Evolutionary conservation across 1,139 yeast species (phyloP).

Genomic region (Blastobotrys illinoisensis): DNA sequence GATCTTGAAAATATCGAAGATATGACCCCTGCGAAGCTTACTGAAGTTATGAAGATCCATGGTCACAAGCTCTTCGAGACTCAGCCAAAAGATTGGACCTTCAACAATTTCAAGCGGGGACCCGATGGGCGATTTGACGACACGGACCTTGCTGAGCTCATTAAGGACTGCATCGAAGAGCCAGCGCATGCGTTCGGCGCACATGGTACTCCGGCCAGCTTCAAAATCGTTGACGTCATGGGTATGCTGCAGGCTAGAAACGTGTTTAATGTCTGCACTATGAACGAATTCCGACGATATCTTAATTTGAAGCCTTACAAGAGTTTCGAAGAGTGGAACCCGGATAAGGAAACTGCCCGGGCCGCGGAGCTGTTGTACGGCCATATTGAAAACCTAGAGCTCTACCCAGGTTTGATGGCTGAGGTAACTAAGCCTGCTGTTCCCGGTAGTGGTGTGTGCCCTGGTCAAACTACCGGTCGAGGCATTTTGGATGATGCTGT

Average conservation of each 20-base stretch:
- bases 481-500: slow-evolving; percentile 11
- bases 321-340: slow-evolving; percentile 10
- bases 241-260: slow-evolving; percentile 8
- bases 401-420: slow-evolving; percentile 11
- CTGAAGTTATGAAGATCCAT: slow-evolving; percentile 6
- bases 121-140: slow-evolving; percentile 7
- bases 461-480: slow-evolving; percentile 11
- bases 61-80: slow-evolving; percentile 5
- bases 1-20: slow-evolving; percentile 4
- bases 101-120: slow-evolving; percentile 7
- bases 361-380: slow-evolving; percentile 11
- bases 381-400: slow-evolving; percentile 9
- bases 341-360: slow-evolving; percentile 9
- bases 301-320: slow-evolving; percentile 8
- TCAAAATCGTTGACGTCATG: slow-evolving; percentile 9
- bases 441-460: slow-evolving; percentile 10
- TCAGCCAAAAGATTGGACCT: slow-evolving; percentile 8
- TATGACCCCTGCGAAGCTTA: slow-evolving; percentile 6
- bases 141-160: slow-evolving; percentile 6
- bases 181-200: slow-evolving; percentile 11
- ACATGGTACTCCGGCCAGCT: slow-evolving; percentile 8
- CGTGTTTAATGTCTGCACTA: slow-evolving; percentile 9
- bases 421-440: slow-evolving; percentile 9
- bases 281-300: slow-evolving; percentile 10
- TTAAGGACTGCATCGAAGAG: slow-evolving; percentile 10